Base-by-base conservation (phyloP, 805 yeast genomes). In the Metschnikowia shivogae region DNA sequence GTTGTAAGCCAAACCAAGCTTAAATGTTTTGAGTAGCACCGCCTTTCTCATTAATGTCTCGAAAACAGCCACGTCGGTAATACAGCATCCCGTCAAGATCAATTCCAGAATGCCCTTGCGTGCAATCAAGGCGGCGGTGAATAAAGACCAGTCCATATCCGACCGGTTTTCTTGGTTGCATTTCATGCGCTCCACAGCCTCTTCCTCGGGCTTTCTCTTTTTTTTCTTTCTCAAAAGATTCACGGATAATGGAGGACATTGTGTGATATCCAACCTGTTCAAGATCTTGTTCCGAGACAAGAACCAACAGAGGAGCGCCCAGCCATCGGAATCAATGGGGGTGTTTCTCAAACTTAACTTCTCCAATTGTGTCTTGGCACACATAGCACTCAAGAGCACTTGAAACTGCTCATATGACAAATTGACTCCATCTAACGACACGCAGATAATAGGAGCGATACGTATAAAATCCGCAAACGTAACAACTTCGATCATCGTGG, bases 381-480 rank as follows among this genome's bases (percentile, higher is more conserved):
- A 69, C 58, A 92, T 65, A 0, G 96, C 82, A 26, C 85, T 70
- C 28, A 90, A 66, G n/a, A 92, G 62, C 20, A 84, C 79, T 53
- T 81, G 74, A 46, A 89, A 74, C 88, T 89, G 92, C 45, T 84
- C 89, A 17, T 77, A 73, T 1, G 90, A 77, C 43, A 92, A 64
- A 5, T 77, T 66, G 14, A 86, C 89, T 33, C 93, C 92, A 65
- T 90, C 97, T 45, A 92, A 73, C 0, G 86, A 74, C 4, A 92
- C 66, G 49, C 84, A 80, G 37, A 82, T 77, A 28, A 90, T 77
- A 0, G 97, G 96, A 0, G 92, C 93, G 46, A 89, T 82, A 34
- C 96, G 70, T 35, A 89, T 72, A 56, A 90, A 92, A 64, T 90
- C 98, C 10, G 95, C 80, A 63, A 92, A 88, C 3, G 97, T 82